Evolutionary conservation across 2,329 filamentous ascomycete species (phyloP), one percentile per base, ranked within the genome.

Genomic region (Xylariales sp.): DNA sequence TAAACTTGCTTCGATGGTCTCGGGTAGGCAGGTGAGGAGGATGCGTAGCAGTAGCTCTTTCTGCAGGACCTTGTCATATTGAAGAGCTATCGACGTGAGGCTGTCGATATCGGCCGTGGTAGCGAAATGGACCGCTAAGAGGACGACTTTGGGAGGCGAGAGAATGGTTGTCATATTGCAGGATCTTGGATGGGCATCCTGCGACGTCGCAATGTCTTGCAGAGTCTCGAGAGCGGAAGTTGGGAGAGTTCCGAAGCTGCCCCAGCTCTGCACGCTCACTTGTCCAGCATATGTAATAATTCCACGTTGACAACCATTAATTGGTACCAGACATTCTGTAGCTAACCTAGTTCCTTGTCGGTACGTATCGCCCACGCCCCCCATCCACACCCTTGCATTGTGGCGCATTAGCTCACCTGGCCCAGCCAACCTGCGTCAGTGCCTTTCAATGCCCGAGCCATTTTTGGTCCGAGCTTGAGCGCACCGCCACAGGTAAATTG

Each of bases 21-120:
- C 86, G 18, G 88, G 88, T 1, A 94, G 70, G 54, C 83, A 87
- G 15, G 83, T 87, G 31, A 94, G 72, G 16, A 94, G 63, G 37
- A 93, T 80, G 30, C 83, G 80, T 41, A 93, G 69, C 17, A 87
- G 56, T 12, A 88, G 65, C 40, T 85, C 78, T 30, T 75, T 72
- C 19, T 74, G 69, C 38, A 93, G 67, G 25, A 81, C 70, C 38
- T 73, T 65, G 37, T 63, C 61, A 49, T 85, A 66, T 27, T 29
- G 41, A 29, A 73, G 67, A 37, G 78, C 71, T 44, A 93, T 67
- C 37, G 67, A 68, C 40, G 74, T 70, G 42, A 93, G 65, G 46
- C 74, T 71, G 49, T 71, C 59, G 50, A 89, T 67, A 56, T 90
- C 76, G 54, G 78, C 72, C 51, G 77, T 75, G 44, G 76, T 74